Percentiles rank a stretch among this genome's conserved stretches.
Conservation (phyloP, 2,329 filamentous ascomycete genomes). For the Trichophyton equinum region DNA sequence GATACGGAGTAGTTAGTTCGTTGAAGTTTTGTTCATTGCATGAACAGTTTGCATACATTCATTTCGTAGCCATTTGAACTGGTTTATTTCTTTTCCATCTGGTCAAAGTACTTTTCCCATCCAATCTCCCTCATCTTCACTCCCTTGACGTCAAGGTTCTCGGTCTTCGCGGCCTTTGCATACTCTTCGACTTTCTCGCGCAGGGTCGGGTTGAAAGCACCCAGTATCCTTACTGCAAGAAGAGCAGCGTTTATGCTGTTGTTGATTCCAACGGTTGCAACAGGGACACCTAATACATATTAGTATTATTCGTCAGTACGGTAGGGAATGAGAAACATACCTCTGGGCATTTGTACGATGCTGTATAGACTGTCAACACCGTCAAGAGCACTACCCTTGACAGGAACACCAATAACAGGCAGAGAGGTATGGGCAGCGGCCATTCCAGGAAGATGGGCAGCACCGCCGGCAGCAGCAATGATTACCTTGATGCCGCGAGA, state of each 20-base stretch:
- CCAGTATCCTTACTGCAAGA: constrained; percentile 57
- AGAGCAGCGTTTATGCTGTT: constrained; percentile 67
- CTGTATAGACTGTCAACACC: constrained; percentile 58
- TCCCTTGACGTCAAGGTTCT: constrained; percentile 34
- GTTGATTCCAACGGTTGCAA: constrained; percentile 66
- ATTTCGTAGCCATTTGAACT: background rate
- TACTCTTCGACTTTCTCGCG: constrained; percentile 34
- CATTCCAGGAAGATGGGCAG: constrained; percentile 65
- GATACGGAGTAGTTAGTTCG: background rate
- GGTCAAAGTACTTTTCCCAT: constrained; percentile 34
- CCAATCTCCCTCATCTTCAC: constrained; percentile 32
- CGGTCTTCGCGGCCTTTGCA: constrained; percentile 28
- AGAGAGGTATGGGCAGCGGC: constrained; percentile 56
- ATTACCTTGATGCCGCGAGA: constrained; percentile 57
- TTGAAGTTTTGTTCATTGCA: background rate
- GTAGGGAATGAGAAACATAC: constrained; percentile 27
- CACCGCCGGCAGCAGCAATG: constrained; percentile 63
- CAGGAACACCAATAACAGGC: constrained; percentile 65
- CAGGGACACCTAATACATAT: constrained; percentile 47
- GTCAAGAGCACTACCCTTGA: constrained; percentile 60
- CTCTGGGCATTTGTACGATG: constrained; percentile 63
- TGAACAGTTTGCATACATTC: background rate
- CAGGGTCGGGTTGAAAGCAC: constrained; percentile 34
- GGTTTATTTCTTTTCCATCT: constrained; percentile 22
- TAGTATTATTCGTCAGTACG: constrained; percentile 7